These are phyloP conservation scores for Fagus crenata DNA, from an alignment of 306 rosid genomes.

Conservation along the genomic window DNA sequence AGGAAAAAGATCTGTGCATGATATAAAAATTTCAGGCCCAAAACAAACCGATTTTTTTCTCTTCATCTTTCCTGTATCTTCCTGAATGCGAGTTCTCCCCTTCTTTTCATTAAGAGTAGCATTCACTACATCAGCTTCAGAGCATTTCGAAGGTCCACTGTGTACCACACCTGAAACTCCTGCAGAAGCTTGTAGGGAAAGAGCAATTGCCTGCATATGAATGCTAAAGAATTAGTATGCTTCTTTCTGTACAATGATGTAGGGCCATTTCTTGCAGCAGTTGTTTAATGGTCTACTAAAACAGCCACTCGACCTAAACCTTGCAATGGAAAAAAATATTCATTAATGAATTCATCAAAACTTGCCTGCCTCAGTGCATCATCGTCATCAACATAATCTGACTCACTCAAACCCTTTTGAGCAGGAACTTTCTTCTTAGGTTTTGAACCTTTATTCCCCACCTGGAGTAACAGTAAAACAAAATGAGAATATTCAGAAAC, in stretches of 20 bases:
- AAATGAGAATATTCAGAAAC: not conserved
- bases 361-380: conserved; percentile 70
- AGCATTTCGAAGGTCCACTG: conserved; percentile 3
- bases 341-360: not conserved
- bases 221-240: conserved; percentile 28
- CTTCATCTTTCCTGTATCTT: conserved; percentile 60
- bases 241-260: conserved; percentile 14
- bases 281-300: conserved; percentile 12
- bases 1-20: conserved; percentile 10
- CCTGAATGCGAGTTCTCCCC: conserved; percentile 37
- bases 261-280: conserved; percentile 7
- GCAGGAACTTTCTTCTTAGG: conserved; percentile 39
- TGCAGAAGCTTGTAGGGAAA: conserved; percentile 60
- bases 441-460: conserved; percentile 47
- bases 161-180: conserved; percentile 31
- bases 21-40: not conserved
- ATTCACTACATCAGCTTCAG: conserved; percentile 31
- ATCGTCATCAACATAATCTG: conserved; percentile 50
- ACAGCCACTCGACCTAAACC: conserved; percentile 16
- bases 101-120: conserved; percentile 27
- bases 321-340: not conserved
- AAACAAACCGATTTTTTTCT: conserved; percentile 62
- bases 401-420: conserved; percentile 28
- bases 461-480: conserved; percentile 36
- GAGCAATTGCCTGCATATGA: conserved; percentile 72